Base-by-base conservation (phyloP, 257 asterid species). In the Nemophila menziesii region DNA sequence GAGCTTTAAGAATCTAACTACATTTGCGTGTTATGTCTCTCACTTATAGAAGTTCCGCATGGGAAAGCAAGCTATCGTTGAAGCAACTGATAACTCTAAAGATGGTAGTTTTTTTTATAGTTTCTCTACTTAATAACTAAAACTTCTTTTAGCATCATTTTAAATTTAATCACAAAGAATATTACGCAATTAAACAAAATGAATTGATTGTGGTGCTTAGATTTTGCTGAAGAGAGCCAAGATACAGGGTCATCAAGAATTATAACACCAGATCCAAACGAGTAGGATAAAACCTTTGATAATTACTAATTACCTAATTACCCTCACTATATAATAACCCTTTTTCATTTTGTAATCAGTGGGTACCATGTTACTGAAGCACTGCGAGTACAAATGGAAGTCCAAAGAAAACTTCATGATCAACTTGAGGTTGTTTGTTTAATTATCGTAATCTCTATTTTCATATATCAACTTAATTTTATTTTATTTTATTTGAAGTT, bases 381-480 rank as follows among this genome's bases (percentile, higher is more conserved):
- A 51, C 59, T 86, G 70, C 90, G 90, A n/a, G 78, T 69, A 23
- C 96, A 86, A 69, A 86, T 86, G 96, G 96, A 86, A 66, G 90
- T 86, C 49, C 94, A 86, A 51, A 54, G 78, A 62, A 68, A 75
- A 61, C 73, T 86, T 66, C 94, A 86, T 5, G 93, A 86, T 57
- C 94, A 86, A 56, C 70, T 86, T 2, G 96, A 82, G 96, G 96
- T 82, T 55, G 9, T 60, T 48, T 15, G n/a, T 16, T 17, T 24
- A n/a, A n/a, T n/a, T n/a, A n/a, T 29, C 47, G 33, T 38, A 20
- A 41, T 22, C 4, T 5, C 16, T 29, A 2, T 5, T 42, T 33
- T 43, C 21, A 22, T 8, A 26, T 36, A 41, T 41, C 18, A 17
- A 24, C 12, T 41, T 18, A 13, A 17, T 41, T 17, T 0, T 7